Conservation (phyloP, 129 eudicot species). For the Glebionis coronaria region DNA sequence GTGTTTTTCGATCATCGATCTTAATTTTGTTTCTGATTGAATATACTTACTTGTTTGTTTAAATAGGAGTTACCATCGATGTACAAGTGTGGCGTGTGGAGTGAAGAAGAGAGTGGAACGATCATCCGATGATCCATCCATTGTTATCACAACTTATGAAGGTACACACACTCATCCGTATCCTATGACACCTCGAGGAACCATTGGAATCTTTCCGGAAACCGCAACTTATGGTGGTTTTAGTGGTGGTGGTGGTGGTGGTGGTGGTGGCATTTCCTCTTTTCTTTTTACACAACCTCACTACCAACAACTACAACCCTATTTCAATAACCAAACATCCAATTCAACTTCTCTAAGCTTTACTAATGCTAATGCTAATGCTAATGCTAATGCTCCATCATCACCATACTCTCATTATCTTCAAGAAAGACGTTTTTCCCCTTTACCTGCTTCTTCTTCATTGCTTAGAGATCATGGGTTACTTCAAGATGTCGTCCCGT, state of each 20-base stretch:
- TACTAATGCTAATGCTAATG: slow-evolving; percentile 28
- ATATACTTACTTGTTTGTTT: neutral
- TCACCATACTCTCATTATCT: slow-evolving; percentile 27
- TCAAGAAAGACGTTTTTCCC: slow-evolving; percentile 40
- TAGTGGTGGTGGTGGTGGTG: slow-evolving; percentile 26
- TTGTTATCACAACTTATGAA: slow-evolving; percentile 93
- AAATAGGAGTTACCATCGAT: slow-evolving; percentile 87
- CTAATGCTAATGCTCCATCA: slow-evolving; percentile 24
- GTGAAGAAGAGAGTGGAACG: slow-evolving; percentile 94
- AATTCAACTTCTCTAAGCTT: slow-evolving; percentile 33
- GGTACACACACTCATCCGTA: slow-evolving; percentile 84
- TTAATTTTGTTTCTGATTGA: slow-evolving; percentile 10
- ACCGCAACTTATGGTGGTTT: slow-evolving; percentile 29
- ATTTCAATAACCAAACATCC: slow-evolving; percentile 43
- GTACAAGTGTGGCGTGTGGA: slow-evolving; percentile 89
- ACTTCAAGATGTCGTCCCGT: slow-evolving; percentile 75
- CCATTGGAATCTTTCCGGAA: slow-evolving; percentile 51
- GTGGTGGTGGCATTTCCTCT: slow-evolving; percentile 31
- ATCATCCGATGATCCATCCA: slow-evolving; percentile 69
- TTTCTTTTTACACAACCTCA: slow-evolving; percentile 39
- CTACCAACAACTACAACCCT: slow-evolving; percentile 36
- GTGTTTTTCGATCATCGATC: neutral
- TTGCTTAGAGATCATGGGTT: slow-evolving; percentile 72
- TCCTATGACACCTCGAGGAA: slow-evolving; percentile 77
- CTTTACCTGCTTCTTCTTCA: slow-evolving; percentile 37